Conservation (phyloP, 2,329 filamentous ascomycete species). For the Fusarium sp. region DNA sequence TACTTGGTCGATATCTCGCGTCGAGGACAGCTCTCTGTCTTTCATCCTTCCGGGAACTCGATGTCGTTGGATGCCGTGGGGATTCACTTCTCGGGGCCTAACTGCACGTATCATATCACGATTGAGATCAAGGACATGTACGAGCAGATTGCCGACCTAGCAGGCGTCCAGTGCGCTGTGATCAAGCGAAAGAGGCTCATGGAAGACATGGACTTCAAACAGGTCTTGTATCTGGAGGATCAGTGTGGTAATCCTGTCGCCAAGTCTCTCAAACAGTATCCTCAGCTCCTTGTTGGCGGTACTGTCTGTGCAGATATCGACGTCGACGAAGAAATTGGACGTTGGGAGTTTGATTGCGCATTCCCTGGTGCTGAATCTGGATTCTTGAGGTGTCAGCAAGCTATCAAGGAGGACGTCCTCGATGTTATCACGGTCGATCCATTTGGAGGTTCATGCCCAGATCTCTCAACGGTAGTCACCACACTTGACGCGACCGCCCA, state of each 20-base stretch:
- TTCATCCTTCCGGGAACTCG: constrained; percentile 46
- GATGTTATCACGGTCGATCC: constrained; percentile 51
- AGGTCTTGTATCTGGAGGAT: constrained; percentile 49
- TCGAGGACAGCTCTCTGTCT: constrained; percentile 47
- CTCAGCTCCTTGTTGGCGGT: constrained; percentile 48
- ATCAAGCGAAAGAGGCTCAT: constrained; percentile 36
- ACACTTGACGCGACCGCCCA: constrained; percentile 45
- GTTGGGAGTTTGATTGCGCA: constrained; percentile 52
- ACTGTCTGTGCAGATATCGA: constrained; percentile 46
- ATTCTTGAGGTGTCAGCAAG: constrained; percentile 45
- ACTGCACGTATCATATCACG: constrained; percentile 50
- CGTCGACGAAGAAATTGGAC: constrained; percentile 44
- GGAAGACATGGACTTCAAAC: constrained; percentile 46
- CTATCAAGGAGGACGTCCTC: constrained; percentile 48
- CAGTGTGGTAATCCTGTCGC: constrained; percentile 50
- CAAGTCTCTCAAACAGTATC: constrained; percentile 44
- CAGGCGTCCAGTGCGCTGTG: constrained; percentile 47
- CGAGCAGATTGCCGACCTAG: constrained; percentile 47
- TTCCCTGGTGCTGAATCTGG: constrained; percentile 50
- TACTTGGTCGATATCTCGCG: constrained; percentile 52
- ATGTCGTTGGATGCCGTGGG: constrained; percentile 50
- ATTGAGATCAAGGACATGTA: constrained; percentile 50
- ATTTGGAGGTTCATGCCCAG: constrained; percentile 51
- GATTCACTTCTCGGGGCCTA: constrained; percentile 50
- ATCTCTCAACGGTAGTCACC: constrained; percentile 50